These are phyloP conservation scores for Ceratocystis harringtonii DNA, from an alignment of 2,329 filamentous ascomycete genomes.

Conservation along the genomic window DNA sequence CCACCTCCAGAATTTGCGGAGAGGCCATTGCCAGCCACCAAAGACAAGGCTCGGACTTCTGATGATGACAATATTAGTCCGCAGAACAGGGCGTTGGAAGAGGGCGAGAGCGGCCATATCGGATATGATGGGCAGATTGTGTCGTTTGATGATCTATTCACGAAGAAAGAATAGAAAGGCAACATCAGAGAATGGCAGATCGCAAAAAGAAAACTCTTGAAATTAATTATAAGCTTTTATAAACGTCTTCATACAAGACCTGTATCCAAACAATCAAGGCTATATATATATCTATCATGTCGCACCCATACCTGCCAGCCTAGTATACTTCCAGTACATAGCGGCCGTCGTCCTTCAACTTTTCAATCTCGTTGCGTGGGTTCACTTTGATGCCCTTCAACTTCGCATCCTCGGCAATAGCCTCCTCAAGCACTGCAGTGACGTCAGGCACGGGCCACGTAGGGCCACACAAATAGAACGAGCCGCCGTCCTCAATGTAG, in stretches of 20 bases:
- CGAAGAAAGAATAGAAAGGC: neutral
- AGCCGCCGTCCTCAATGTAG: constrained; percentile 75
- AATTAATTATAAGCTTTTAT: neutral
- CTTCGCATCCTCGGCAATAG: constrained; percentile 63
- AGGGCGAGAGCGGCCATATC: constrained; percentile 21
- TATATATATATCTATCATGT: neutral
- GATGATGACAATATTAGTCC: constrained; percentile 24
- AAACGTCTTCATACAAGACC: neutral
- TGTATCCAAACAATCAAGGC: neutral
- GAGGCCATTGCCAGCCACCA: neutral
- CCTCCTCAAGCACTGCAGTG: constrained; percentile 84
- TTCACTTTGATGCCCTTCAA: constrained; percentile 65
- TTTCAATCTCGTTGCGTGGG: constrained; percentile 81
- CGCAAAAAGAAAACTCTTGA: neutral
- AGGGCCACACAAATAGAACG: constrained; percentile 93
- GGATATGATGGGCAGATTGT: constrained; percentile 24
- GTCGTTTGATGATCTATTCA: constrained; percentile 27
- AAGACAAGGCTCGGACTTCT: constrained; percentile 17
- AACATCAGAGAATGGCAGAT: neutral
- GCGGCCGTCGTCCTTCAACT: constrained; percentile 82
- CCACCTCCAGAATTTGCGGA: too few relatives aligned
- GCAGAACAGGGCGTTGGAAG: constrained; percentile 10
- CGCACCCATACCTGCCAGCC: neutral
- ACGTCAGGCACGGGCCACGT: constrained; percentile 98
- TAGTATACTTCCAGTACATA: constrained; percentile 98